Percentiles rank a stretch among this genome's conserved stretches.
These are phyloP conservation scores for Xylaria nigripes DNA, from an alignment of 495 filamentous ascomycete species.

Conservation along the genomic window DNA sequence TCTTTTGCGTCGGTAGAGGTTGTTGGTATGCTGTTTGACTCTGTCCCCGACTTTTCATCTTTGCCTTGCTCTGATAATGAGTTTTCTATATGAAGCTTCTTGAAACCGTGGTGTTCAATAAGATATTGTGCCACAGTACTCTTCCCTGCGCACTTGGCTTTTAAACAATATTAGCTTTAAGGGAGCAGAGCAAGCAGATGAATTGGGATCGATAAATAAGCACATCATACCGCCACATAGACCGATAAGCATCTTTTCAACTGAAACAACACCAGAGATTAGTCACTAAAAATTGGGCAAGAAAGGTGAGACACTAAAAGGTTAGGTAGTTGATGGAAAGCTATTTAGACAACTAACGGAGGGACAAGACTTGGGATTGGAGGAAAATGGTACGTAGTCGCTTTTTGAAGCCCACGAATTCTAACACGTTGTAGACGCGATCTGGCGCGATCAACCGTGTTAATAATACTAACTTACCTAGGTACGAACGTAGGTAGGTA, in stretches of 20 bases:
- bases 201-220: neutral
- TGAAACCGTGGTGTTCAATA: slow-evolving; percentile 67
- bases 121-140: slow-evolving; percentile 77
- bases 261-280: neutral
- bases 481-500: too few relatives aligned
- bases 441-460: too few relatives aligned
- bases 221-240: slow-evolving; percentile 69
- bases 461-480: too few relatives aligned
- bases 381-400: too few relatives aligned
- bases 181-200: neutral
- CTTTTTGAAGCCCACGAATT: too few relatives aligned
- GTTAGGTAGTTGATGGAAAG: neutral
- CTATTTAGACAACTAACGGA: too few relatives aligned
- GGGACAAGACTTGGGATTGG: too few relatives aligned
- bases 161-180: slow-evolving; percentile 13
- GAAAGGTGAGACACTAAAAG: too few relatives aligned
- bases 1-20: slow-evolving; percentile 21
- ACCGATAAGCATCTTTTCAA: slow-evolving; percentile 72
- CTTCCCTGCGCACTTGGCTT: slow-evolving; percentile 88
- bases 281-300: too few relatives aligned
- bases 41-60: neutral
- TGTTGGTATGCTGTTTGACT: neutral
- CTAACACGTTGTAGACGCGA: too few relatives aligned
- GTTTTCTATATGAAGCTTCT: slow-evolving; percentile 40
- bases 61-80: neutral